Percentiles rank a stretch among this genome's conserved stretches.
phyloP scores from a whole-genome alignment of 2,329 filamentous ascomycete species.

The Byssochlamys sp. region DNA sequence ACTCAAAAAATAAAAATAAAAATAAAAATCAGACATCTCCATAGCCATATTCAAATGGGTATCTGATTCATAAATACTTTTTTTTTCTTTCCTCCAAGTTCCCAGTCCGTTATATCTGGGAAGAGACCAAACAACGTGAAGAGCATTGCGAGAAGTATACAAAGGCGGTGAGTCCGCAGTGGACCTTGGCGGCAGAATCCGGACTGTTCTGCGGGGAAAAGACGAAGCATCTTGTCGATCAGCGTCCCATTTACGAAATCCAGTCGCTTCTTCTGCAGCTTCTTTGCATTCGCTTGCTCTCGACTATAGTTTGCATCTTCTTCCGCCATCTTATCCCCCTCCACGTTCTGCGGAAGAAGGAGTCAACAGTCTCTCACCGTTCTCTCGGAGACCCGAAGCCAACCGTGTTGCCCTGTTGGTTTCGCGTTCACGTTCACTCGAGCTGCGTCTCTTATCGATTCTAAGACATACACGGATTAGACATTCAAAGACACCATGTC shows the following conservation, averaged over 20 bases:
- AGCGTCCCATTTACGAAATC: background rate
- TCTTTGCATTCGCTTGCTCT: background rate
- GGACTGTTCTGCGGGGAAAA: conserved; percentile 6
- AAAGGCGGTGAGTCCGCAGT: conserved; percentile 13
- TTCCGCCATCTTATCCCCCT: background rate
- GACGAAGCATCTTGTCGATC: background rate
- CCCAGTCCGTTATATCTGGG: too few relatives aligned
- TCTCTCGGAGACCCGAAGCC: background rate
- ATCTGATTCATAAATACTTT: too few relatives aligned
- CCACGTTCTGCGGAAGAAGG: background rate
- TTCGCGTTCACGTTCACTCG: background rate
- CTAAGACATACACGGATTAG: background rate
- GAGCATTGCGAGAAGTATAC: background rate
- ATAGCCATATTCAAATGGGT: too few relatives aligned
- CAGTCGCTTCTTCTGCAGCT: background rate
- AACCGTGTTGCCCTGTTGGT: background rate
- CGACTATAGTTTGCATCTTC: background rate
- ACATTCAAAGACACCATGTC: conserved; percentile 28
- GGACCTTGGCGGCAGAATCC: conserved; percentile 18
- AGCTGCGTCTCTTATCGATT: background rate
- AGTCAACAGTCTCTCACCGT: background rate
- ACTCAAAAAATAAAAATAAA: background rate
- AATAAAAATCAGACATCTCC: background rate
- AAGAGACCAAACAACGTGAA: background rate
- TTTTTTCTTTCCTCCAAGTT: too few relatives aligned